Evolutionary conservation across 495 filamentous ascomycete species (phyloP).

Genomic region (Penicillium odoratum): DNA sequence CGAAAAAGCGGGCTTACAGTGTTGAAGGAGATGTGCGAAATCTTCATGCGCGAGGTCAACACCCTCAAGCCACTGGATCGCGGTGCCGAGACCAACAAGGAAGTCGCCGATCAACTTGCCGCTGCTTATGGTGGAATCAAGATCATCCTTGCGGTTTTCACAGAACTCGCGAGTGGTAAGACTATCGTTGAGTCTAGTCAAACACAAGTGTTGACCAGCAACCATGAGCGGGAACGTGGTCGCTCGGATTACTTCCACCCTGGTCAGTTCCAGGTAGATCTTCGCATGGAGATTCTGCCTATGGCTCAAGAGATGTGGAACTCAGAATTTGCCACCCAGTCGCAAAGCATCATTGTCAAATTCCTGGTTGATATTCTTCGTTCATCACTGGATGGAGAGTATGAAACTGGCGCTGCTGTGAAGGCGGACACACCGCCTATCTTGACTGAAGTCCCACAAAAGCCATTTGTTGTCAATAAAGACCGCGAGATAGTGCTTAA

Average conservation of each 20-base stretch:
- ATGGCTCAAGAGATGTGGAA: conserved; percentile 82
- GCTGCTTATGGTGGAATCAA: conserved; percentile 70
- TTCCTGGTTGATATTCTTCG: conserved; percentile 82
- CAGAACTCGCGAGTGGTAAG: conserved; percentile 72
- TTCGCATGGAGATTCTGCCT: conserved; percentile 80
- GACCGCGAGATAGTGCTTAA: conserved; percentile 45
- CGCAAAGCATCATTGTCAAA: conserved; percentile 70
- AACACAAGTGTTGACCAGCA: conserved; percentile 59
- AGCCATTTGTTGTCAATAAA: conserved; percentile 48
- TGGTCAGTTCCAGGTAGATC: conserved; percentile 81
- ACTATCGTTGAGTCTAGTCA: conserved; percentile 71
- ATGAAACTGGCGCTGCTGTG: conserved; percentile 66
- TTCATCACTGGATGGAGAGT: conserved; percentile 72
- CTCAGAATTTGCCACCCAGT: conserved; percentile 65
- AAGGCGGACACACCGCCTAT: conserved; percentile 54
- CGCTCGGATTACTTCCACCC: conserved; percentile 67
- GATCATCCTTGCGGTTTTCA: conserved; percentile 82
- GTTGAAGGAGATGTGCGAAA: conserved; percentile 69
- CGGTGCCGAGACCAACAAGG: conserved; percentile 41
- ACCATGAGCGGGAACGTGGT: conserved; percentile 54
- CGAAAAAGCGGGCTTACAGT: conserved; percentile 70
- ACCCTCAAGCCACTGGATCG: conserved; percentile 37
- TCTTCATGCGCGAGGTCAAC: conserved; percentile 70
- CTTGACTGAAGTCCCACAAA: conserved; percentile 34
- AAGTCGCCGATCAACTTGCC: conserved; percentile 49